Conservation (phyloP, 1,139 yeast species). For the Hansenula sp. region DNA sequence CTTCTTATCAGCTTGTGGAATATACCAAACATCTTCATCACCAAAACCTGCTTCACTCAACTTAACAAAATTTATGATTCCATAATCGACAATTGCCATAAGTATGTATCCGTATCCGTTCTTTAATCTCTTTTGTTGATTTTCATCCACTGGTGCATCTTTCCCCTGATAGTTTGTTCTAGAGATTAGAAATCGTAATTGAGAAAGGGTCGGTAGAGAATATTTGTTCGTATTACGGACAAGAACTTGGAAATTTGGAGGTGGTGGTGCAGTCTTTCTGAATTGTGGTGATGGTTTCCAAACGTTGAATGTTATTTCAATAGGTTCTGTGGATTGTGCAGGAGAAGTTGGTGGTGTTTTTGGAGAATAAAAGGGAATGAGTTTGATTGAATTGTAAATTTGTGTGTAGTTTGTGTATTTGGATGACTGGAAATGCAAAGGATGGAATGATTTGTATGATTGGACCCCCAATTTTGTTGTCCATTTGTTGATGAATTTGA, state of each 20-base stretch:
- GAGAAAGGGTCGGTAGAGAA: slow-evolving; percentile 47
- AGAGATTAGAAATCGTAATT: slow-evolving; percentile 27
- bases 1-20: slow-evolving; percentile 1
- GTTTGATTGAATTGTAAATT: slow-evolving; percentile 34
- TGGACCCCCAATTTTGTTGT: not conserved
- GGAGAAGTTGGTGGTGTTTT: slow-evolving; percentile 13
- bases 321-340: not conserved
- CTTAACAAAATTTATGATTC: slow-evolving; percentile 63
- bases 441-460: slow-evolving; percentile 23
- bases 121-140: slow-evolving; percentile 32
- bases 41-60: slow-evolving; percentile 59
- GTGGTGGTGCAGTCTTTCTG: slow-evolving; percentile 63
- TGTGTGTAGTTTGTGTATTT: slow-evolving; percentile 37
- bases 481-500: slow-evolving; percentile 14
- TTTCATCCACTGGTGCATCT: slow-evolving; percentile 26
- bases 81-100: slow-evolving; percentile 67
- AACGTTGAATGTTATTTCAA: slow-evolving; percentile 45
- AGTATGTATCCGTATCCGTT: slow-evolving; percentile 45
- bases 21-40: slow-evolving; percentile 31
- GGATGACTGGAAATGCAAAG: slow-evolving; percentile 18
- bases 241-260: slow-evolving; percentile 72
- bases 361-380: slow-evolving; percentile 30
- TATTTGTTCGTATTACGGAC: slow-evolving; percentile 48
- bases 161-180: slow-evolving; percentile 44
- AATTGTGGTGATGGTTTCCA: slow-evolving; percentile 83